Conservation (phyloP, 495 filamentous ascomycete species). For the Gamarada debralockiae region DNA sequence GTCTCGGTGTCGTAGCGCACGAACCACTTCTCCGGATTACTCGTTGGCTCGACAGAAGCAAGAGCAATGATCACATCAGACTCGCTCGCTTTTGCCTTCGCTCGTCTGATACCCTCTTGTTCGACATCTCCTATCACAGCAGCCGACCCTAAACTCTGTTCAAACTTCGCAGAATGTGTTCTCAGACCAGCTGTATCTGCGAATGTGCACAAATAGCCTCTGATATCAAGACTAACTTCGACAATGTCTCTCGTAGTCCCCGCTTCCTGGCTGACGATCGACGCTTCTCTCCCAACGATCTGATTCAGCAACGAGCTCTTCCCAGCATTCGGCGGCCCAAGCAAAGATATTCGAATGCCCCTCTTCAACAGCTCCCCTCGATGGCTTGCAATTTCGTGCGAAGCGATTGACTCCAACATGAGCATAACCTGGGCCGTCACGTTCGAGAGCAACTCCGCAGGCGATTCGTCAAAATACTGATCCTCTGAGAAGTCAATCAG, state of each 20-base stretch:
- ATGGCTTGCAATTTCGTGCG: slow-evolving; percentile 71
- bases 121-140: slow-evolving; percentile 68
- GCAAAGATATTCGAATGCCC: slow-evolving; percentile 79
- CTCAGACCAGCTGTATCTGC: slow-evolving; percentile 91
- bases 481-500: slow-evolving; percentile 97
- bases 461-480: slow-evolving; percentile 92
- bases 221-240: slow-evolving; percentile 86
- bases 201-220: slow-evolving; percentile 81
- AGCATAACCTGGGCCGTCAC: slow-evolving; percentile 59
- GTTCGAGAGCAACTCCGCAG: slow-evolving; percentile 61
- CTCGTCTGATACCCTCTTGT: slow-evolving; percentile 84
- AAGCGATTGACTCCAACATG: slow-evolving; percentile 56
- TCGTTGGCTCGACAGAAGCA: slow-evolving; percentile 56
- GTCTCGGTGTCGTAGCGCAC: slow-evolving; percentile 45
- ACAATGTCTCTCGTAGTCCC: slow-evolving; percentile 94
- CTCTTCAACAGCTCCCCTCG: slow-evolving; percentile 81
- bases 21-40: slow-evolving; percentile 27
- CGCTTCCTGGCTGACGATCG: slow-evolving; percentile 87
- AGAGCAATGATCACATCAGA: slow-evolving; percentile 87
- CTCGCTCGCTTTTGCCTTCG: slow-evolving; percentile 71
- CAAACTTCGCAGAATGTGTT: slow-evolving; percentile 23
- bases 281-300: slow-evolving; percentile 88
- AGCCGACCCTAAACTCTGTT: not conserved
- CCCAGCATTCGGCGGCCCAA: slow-evolving; percentile 91
- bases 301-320: slow-evolving; percentile 92